These are phyloP conservation scores for Cadophora malorum DNA, from an alignment of 2,329 filamentous ascomycete genomes.

Conservation along the genomic window DNA sequence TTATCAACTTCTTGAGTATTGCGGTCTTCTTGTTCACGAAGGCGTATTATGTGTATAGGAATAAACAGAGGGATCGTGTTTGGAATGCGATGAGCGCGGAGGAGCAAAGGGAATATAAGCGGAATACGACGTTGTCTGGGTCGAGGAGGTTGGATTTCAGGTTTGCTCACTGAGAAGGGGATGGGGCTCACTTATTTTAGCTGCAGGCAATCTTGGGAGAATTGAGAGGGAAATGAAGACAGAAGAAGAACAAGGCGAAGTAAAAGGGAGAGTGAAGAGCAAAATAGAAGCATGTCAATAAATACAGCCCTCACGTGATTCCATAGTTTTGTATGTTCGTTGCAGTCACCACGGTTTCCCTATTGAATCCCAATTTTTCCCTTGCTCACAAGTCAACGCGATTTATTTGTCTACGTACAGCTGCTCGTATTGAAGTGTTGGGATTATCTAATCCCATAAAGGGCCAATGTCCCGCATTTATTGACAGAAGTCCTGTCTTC, in stretches of 20 bases:
- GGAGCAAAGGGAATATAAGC: conserved; percentile 47
- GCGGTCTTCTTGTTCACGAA: conserved; percentile 57
- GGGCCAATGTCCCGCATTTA: no score
- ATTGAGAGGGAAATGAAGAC: neutral
- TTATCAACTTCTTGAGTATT: conserved; percentile 53
- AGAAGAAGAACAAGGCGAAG: neutral
- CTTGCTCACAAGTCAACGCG: no score
- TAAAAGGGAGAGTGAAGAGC: no score
- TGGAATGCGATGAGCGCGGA: conserved; percentile 55
- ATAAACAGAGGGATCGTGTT: conserved; percentile 49
- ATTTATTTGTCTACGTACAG: no score
- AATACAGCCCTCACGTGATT: no score
- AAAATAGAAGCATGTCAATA: no score
- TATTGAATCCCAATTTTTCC: no score
- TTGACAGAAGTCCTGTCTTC: no score
- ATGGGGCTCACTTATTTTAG: neutral
- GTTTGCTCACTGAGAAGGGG: conserved; percentile 44
- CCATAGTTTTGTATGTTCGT: no score
- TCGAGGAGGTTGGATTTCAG: conserved; percentile 50
- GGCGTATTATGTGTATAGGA: conserved; percentile 54
- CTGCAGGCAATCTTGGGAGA: neutral
- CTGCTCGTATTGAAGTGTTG: no score
- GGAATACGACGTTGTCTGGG: conserved; percentile 48
- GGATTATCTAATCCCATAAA: no score
- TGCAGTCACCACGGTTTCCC: no score